These are phyloP conservation scores for Leccinum pachyderme DNA, from an alignment of 1,284 basidiomycete species.

Conservation along the genomic window DNA sequence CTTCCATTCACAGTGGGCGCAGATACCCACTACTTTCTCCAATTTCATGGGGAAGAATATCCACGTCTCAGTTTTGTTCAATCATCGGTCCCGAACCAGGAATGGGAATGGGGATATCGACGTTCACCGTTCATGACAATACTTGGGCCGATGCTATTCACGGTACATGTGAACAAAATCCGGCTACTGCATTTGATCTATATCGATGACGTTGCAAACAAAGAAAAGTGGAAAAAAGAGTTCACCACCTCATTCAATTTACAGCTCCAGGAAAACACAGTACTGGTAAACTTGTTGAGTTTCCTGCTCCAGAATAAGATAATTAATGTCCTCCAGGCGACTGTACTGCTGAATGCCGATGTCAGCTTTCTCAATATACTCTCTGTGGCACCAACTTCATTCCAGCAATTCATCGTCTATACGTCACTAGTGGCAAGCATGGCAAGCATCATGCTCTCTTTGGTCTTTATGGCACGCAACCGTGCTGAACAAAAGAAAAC, in stretches of 20 bases:
- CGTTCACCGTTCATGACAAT: slow-evolving; percentile 35
- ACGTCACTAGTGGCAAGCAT: slow-evolving; percentile 40
- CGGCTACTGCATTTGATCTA: slow-evolving; percentile 40
- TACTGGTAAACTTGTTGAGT: slow-evolving; percentile 28
- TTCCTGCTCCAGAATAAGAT: not conserved
- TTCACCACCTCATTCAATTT: slow-evolving; percentile 32
- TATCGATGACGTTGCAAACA: slow-evolving; percentile 32
- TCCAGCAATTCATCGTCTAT: slow-evolving; percentile 37
- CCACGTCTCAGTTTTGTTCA: slow-evolving; percentile 48
- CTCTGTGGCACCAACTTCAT: slow-evolving; percentile 13
- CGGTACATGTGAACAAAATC: slow-evolving; percentile 43
- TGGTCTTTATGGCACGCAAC: slow-evolving; percentile 39
- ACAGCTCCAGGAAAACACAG: slow-evolving; percentile 35
- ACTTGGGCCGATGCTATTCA: slow-evolving; percentile 41
- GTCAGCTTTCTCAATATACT: slow-evolving; percentile 40
- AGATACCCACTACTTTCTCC: slow-evolving; percentile 43
- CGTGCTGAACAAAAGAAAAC: slow-evolving; percentile 30
- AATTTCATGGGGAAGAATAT: slow-evolving; percentile 51
- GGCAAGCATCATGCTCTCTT: slow-evolving; percentile 39
- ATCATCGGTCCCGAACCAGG: slow-evolving; percentile 33
- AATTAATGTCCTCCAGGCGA: slow-evolving; percentile 28
- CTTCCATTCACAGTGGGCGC: not conserved
- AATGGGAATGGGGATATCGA: slow-evolving; percentile 24
- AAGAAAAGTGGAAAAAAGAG: slow-evolving; percentile 28
- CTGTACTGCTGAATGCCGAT: slow-evolving; percentile 42